Evolutionary conservation across 345 rosid genomes (phyloP), one percentile per base, ranked within the genome.

Genomic region (Salix viminalis): DNA sequence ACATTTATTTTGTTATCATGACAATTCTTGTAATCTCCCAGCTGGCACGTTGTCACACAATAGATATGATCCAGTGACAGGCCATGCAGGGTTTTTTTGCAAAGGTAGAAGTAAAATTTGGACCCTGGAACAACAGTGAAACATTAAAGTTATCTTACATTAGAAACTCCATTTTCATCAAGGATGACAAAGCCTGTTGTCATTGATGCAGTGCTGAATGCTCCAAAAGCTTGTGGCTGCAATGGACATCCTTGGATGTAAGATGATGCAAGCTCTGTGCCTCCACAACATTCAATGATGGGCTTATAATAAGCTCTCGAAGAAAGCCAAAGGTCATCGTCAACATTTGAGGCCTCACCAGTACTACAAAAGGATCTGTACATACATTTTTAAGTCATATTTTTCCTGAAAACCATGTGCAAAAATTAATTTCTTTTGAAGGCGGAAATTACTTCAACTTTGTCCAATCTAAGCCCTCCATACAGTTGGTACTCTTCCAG

Each of bases 291-390:
- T 85, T 95, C 97, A 15, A 91, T 84, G 60, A 93, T 70, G 16
- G 97, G 96, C 78, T 83, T 89, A 80, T 93, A 93, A 79, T 83
- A 87, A 48, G 96, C 79, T 84, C 85, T 90, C 14, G 97, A 95
- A 69, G 97, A 93, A 68, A 95, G 97, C 99, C 97, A 95, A 56
- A 95, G 97, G 85, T 89, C 96, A 42, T 95, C 97, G 56, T 95
- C 96, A 52, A 89, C 89, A 79, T 86, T 90, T 21, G 99, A 95
- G 74, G 96, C 81, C 88, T 95, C 99, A 60, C 99, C 99, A 28
- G 91, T 84, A 39, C 91, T 85, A 46, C 83, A 87, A 78, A 91
- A 88, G 50, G 76, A 61, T 77, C 98, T 94, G 85, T 65, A 75
- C 46, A n/a, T 37, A 70, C 50, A 48, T 21, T 58, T 28, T 26